phyloP scores from a whole-genome alignment of 495 filamentous ascomycete genomes.

The Trypethelium eluteriae region DNA sequence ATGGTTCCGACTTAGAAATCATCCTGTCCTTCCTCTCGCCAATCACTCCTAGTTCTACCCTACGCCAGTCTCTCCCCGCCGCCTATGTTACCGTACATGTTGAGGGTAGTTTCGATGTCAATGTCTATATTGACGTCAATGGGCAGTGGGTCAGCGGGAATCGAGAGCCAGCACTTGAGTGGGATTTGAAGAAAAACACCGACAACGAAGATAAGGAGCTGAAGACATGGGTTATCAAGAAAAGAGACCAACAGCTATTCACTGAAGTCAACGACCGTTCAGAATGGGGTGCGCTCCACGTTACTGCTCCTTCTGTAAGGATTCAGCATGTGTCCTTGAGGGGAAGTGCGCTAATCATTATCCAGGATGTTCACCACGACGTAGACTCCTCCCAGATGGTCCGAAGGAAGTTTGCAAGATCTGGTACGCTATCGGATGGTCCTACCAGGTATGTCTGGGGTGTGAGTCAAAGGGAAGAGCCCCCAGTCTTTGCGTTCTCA shows the following conservation, averaged over 20 bases:
- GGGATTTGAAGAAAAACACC: slow-evolving; percentile 51
- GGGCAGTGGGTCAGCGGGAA: slow-evolving; percentile 85
- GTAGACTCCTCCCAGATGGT: slow-evolving; percentile 61
- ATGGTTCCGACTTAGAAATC: slow-evolving; percentile 44
- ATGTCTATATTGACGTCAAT: slow-evolving; percentile 81
- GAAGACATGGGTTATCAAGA: slow-evolving; percentile 58
- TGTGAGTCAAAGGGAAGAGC: slow-evolving; percentile 69
- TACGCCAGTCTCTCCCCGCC: slow-evolving; percentile 84
- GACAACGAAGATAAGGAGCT: slow-evolving; percentile 36
- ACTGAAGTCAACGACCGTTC: slow-evolving; percentile 68
- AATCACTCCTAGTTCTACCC: slow-evolving; percentile 83
- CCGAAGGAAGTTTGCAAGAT: slow-evolving; percentile 64
- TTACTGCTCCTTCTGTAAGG: slow-evolving; percentile 58
- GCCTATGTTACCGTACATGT: slow-evolving; percentile 74
- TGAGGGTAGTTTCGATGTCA: slow-evolving; percentile 61
- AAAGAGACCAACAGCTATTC: slow-evolving; percentile 57
- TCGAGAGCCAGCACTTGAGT: slow-evolving; percentile 57
- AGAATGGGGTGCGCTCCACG: slow-evolving; percentile 86
- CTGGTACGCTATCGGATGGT: slow-evolving; percentile 60
- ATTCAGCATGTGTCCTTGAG: not conserved
- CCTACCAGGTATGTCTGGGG: slow-evolving; percentile 42
- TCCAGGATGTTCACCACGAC: slow-evolving; percentile 55
- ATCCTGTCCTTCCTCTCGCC: slow-evolving; percentile 84
- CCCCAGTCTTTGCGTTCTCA: slow-evolving; percentile 86
- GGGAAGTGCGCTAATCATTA: not conserved